Evolutionary conservation across 306 rosid species (phyloP), one percentile per base, ranked within the genome.

Genomic region (Acacia acuminata): DNA sequence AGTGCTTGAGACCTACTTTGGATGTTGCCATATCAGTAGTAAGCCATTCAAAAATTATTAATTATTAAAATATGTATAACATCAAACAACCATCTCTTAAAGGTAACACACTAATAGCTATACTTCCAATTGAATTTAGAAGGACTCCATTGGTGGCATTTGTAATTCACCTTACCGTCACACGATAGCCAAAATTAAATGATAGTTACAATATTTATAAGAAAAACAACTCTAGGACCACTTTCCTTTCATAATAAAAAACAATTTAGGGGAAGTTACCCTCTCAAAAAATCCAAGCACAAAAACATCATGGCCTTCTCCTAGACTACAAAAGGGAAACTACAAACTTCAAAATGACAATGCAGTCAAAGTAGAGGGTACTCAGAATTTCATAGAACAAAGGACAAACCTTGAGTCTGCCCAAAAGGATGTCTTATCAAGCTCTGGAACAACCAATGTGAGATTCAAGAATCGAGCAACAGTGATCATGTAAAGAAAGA

Each of bases 341-440:
- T 77, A 60, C 22, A 55, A 60, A 77, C 55, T 76, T 86, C 85
- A 76, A 87, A 84, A 63, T 81, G 80, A 63, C 75, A 66, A 72
- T 75, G 79, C 70, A 48, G 75, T 42, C 76, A 77, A 34, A 45
- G 50, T 81, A 82, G 53, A 80, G 70, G 40, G 81, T 64, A 80
- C 20, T 72, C 47, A 27, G 10, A 83, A 73, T 7, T 34, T 76
- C 75, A 51, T 69, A 87, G 69, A 85, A 75, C 58, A 85, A 65
- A 32, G 66, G 81, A 73, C 19, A 43, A 85, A 96, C 99, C 99
- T 96, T 45, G 94, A 96, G 81, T 96, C 99, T 22, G 98, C 97
- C 99, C 99, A 96, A 87, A 96, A 92, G 50, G 99, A 96, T 81
- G 88, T 86, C 86, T 96, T 94, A 85, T 96, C 99, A 74, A 96